phyloP scores from a whole-genome alignment of 1,284 basidiomycete species.

The Gymnopus androsaceus region DNA sequence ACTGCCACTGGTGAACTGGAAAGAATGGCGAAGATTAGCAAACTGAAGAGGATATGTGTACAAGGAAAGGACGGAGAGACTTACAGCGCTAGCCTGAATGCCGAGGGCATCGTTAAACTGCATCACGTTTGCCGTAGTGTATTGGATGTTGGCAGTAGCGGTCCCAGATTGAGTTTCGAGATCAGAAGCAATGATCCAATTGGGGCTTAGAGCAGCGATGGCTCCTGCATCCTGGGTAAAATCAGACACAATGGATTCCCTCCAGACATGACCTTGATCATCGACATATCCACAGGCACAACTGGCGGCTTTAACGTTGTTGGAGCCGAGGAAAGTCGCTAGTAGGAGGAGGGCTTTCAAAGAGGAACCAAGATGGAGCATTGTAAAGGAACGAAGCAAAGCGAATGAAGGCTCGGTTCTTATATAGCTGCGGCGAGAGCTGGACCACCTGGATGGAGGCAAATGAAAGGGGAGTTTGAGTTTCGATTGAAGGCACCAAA shows the following conservation, averaged over 20 bases:
- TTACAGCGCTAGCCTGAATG: slow-evolving; percentile 19
- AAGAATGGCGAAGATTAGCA: not conserved
- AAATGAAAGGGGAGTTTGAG: no score
- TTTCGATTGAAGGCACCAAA: no score
- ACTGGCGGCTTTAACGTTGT: not conserved
- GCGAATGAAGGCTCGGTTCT: no score
- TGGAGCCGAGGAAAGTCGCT: not conserved
- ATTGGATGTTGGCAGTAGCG: slow-evolving; percentile 19
- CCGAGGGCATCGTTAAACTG: slow-evolving; percentile 18
- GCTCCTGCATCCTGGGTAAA: slow-evolving; percentile 20
- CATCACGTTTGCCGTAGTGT: slow-evolving; percentile 15
- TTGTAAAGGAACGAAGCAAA: no score
- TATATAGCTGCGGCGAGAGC: no score
- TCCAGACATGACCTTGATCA: slow-evolving; percentile 8
- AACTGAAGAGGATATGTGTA: not conserved
- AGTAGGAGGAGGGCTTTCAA: no score
- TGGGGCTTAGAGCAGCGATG: slow-evolving; percentile 16
- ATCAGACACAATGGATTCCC: slow-evolving; percentile 18
- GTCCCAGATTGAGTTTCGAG: slow-evolving; percentile 13
- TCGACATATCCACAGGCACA: slow-evolving; percentile 6
- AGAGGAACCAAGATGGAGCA: no score
- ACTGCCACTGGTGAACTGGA: slow-evolving; percentile 11
- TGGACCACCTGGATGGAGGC: no score
- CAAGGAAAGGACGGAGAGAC: not conserved
- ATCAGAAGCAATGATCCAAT: slow-evolving; percentile 21